Evolutionary conservation across 2,329 filamentous ascomycete genomes (phyloP).

Genomic region (Diatrype stigma): DNA sequence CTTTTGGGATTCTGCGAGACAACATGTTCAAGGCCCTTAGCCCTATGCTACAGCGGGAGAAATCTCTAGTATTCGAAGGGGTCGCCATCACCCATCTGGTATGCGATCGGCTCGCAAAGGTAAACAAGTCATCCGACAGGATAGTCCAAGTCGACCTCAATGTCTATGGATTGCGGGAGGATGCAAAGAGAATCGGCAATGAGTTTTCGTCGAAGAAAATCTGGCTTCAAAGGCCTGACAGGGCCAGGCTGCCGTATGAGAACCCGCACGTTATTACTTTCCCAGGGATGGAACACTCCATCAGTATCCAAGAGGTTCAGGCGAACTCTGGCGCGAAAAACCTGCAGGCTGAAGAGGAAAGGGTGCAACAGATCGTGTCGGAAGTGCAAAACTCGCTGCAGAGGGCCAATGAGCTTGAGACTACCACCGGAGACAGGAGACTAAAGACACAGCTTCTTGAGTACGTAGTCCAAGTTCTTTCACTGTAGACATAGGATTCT

Average conservation of each 20-base stretch:
- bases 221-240: conserved; percentile 31
- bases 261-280: conserved; percentile 30
- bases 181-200: conserved; percentile 20
- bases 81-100: conserved; percentile 15
- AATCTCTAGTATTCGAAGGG: conserved; percentile 17
- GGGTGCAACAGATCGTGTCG: conserved; percentile 5
- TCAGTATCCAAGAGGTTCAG: conserved; percentile 8
- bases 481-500: background rate
- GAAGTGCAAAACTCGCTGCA: conserved; percentile 7
- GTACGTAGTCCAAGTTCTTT: conserved; percentile 3
- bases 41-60: conserved; percentile 8
- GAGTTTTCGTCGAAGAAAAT: conserved; percentile 25
- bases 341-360: conserved; percentile 1
- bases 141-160: conserved; percentile 32
- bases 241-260: conserved; percentile 17
- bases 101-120: conserved; percentile 18
- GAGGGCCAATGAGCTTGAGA: conserved; percentile 7
- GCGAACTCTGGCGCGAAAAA: conserved; percentile 9
- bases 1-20: conserved; percentile 20
- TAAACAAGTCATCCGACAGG: conserved; percentile 23
- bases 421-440: conserved; percentile 4
- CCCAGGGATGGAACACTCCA: conserved; percentile 11
- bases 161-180: conserved; percentile 28
- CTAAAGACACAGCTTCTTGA: conserved; percentile 3
- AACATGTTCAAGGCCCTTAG: conserved; percentile 14